Percentiles rank a stretch among this genome's conserved stretches.
Conservation (phyloP, 2,329 filamentous ascomycete species). For the Endothia cerciana region DNA sequence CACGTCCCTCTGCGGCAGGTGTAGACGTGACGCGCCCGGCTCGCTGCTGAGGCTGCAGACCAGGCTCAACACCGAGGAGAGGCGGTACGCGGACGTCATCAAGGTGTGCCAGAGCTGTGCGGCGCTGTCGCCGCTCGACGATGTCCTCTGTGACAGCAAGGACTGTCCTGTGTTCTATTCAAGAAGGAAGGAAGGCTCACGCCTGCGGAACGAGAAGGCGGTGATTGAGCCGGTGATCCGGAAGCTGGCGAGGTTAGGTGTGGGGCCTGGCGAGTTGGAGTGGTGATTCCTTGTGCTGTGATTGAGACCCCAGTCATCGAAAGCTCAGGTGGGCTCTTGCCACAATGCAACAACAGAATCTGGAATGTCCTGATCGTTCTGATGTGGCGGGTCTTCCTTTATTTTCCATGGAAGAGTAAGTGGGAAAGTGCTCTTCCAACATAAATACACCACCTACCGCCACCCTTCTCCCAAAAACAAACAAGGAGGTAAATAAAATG, state of each 20-base stretch:
- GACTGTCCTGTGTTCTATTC: slow-evolving; percentile 94
- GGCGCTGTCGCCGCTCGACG: slow-evolving; percentile 71
- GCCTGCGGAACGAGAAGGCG: slow-evolving; percentile 46
- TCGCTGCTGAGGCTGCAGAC: slow-evolving; percentile 68
- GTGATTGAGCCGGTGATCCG: slow-evolving; percentile 41
- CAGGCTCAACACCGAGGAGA: slow-evolving; percentile 66
- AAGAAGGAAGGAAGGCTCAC: slow-evolving; percentile 64
- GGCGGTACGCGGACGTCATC: slow-evolving; percentile 65
- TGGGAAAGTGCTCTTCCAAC: too few species aligned
- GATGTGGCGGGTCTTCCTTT: too few species aligned
- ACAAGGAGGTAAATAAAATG: too few species aligned
- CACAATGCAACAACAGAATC: too few species aligned
- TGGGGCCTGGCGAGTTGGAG: slow-evolving; percentile 37
- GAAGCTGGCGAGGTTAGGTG: slow-evolving; percentile 38
- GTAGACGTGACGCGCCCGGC: slow-evolving; percentile 56
- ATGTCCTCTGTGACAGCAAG: slow-evolving; percentile 84
- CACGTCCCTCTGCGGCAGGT: slow-evolving; percentile 60
- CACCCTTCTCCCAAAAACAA: too few species aligned
- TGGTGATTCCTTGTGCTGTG: slow-evolving; percentile 42
- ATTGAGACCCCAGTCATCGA: too few species aligned
- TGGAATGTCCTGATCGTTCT: too few species aligned
- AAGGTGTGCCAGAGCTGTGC: slow-evolving; percentile 81
- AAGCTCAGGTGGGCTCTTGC: too few species aligned
- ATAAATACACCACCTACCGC: too few species aligned
- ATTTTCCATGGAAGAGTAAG: too few species aligned